These are phyloP conservation scores for Tylopilus balloui DNA, from an alignment of 768 basidiomycete genomes.

Conservation along the genomic window DNA sequence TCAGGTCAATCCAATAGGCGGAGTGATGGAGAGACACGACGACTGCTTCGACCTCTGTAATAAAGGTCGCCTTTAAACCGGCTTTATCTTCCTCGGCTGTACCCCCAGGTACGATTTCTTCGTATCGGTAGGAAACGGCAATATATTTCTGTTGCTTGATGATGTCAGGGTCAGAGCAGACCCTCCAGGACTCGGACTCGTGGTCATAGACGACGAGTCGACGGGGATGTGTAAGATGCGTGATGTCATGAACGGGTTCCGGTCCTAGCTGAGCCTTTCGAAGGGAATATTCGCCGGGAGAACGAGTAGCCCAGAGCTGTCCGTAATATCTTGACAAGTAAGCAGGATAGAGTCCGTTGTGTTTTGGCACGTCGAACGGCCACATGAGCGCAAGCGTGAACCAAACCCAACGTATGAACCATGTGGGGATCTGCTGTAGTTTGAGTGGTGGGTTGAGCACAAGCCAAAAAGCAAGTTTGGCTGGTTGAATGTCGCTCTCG, in stretches of 20 bases:
- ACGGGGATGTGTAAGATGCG: conserved; percentile 13
- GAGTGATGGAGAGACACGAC: conserved; percentile 5
- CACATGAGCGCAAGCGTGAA: conserved; percentile 18
- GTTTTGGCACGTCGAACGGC: conserved; percentile 1
- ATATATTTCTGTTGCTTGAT: conserved; percentile 16
- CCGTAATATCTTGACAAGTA: conserved; percentile 20
- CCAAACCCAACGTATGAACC: conserved; percentile 16
- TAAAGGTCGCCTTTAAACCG: not conserved
- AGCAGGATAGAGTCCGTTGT: conserved; percentile 11
- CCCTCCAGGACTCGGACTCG: not conserved
- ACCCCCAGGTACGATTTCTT: conserved; percentile 4
- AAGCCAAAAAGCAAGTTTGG: conserved; percentile 20
- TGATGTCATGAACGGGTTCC: conserved; percentile 7
- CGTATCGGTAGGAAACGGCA: conserved; percentile 16
- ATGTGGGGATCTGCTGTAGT: not conserved
- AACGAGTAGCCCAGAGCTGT: conserved; percentile 24
- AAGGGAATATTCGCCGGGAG: conserved; percentile 20
- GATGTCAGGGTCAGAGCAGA: not conserved
- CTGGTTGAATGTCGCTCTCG: not conserved
- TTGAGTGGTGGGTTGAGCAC: not conserved
- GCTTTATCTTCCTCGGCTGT: not conserved
- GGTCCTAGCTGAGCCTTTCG: conserved; percentile 1
- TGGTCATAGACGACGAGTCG: conserved; percentile 15
- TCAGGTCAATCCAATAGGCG: conserved; percentile 25
- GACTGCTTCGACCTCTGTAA: not conserved